Conservation (phyloP, 257 asterid genomes). For the Cruciata laevipes region DNA sequence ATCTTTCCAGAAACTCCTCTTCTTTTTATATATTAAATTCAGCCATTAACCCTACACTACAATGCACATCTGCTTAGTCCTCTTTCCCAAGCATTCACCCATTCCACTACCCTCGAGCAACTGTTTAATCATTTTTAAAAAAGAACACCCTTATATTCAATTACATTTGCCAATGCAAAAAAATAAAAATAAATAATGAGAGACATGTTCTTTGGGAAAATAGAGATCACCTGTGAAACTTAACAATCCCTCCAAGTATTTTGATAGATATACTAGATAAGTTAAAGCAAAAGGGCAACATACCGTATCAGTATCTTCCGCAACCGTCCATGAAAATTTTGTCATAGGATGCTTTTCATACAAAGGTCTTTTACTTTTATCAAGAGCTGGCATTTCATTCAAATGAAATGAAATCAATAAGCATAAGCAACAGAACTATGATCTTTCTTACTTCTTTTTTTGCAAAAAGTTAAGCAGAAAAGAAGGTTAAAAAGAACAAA, state of each 20-base stretch:
- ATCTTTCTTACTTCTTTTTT: neutral
- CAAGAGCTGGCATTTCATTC: slow-evolving; percentile 56
- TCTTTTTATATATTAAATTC: neutral
- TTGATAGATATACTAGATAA: neutral
- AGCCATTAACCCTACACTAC: neutral
- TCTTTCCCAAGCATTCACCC: neutral
- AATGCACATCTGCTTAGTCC: neutral
- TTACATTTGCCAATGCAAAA: neutral
- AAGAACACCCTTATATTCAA: neutral
- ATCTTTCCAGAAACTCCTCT: neutral
- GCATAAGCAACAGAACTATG: neutral
- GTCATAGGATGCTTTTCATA: slow-evolving; percentile 97
- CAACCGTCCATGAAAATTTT: slow-evolving; percentile 90
- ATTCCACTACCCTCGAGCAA: neutral
- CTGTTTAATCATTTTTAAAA: neutral
- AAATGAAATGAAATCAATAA: slow-evolving; percentile 18
- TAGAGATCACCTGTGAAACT: neutral
- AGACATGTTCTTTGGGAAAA: neutral
- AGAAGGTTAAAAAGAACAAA: slow-evolving; percentile 10
- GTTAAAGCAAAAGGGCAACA: slow-evolving; percentile 17
- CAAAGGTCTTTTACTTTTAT: slow-evolving; percentile 70
- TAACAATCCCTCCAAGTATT: neutral
- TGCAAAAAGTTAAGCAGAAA: neutral
- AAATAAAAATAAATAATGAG: neutral
- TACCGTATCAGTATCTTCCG: slow-evolving; percentile 89